These are phyloP conservation scores for Graphilbum ipis-grandicollis DNA, from an alignment of 2,329 filamentous ascomycete genomes.

Conservation along the genomic window DNA sequence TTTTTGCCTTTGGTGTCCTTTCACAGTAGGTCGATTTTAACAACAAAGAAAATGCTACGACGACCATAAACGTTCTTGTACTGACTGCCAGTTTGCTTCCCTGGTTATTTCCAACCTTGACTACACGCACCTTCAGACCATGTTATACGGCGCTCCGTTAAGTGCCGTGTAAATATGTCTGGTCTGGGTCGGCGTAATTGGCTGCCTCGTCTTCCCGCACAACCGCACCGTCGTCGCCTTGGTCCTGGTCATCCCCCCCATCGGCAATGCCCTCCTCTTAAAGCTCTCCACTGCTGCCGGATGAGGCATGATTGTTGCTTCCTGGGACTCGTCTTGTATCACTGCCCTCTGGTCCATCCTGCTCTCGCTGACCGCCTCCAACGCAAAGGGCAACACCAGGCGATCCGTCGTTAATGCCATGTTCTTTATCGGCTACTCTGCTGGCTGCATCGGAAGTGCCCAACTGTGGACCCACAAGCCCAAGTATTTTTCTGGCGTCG, in stretches of 20 bases:
- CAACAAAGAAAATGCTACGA: too few relatives aligned
- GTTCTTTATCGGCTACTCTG: constrained; percentile 32
- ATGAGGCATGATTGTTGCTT: constrained; percentile 29
- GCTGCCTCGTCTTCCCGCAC: constrained; percentile 20
- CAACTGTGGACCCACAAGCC: constrained; percentile 28
- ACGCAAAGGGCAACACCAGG: constrained; percentile 34
- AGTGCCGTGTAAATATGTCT: constrained; percentile 11
- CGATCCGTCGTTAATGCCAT: constrained; percentile 25
- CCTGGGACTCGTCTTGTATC: constrained; percentile 26
- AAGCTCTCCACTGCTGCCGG: constrained; percentile 19
- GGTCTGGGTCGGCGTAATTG: constrained; percentile 26
- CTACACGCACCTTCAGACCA: constrained; percentile 26
- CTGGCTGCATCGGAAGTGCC: constrained; percentile 26
- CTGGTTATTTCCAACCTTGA: constrained; percentile 29
- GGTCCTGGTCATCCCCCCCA: constrained; percentile 20
- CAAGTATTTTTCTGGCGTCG: constrained; percentile 26
- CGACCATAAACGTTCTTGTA: too few relatives aligned
- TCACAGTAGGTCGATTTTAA: too few relatives aligned
- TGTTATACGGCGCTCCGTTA: not conserved
- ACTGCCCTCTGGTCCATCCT: constrained; percentile 23
- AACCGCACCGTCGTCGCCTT: constrained; percentile 22
- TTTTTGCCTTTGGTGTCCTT: constrained; percentile 26
- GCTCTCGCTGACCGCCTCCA: constrained; percentile 26
- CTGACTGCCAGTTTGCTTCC: constrained; percentile 22
- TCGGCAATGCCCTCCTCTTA: constrained; percentile 25